Evolutionary conservation across 2,329 filamentous ascomycete species (phyloP).

Genomic region (Penicillium digitatum): DNA sequence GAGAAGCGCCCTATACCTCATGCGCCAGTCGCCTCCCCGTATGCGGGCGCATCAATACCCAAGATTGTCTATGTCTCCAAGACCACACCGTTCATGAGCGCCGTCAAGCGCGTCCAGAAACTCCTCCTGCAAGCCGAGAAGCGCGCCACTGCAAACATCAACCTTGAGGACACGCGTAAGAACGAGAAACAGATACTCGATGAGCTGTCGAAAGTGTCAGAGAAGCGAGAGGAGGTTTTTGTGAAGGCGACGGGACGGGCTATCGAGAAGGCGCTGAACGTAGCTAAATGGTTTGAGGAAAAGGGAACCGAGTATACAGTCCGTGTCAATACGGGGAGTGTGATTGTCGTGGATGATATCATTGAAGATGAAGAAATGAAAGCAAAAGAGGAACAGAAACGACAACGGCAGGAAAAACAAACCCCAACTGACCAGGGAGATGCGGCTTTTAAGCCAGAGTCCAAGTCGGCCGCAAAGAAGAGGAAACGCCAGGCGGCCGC

Average conservation of each 20-base stretch:
- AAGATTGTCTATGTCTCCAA: constrained; percentile 57
- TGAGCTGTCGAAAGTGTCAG: constrained; percentile 31
- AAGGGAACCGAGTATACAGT: constrained; percentile 50
- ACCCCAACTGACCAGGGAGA: constrained; percentile 12
- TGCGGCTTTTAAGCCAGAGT: constrained; percentile 5
- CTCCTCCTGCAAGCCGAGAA: constrained; percentile 52
- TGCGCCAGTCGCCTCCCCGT: constrained; percentile 52
- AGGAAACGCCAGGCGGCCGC: constrained; percentile 25
- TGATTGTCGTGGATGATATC: constrained; percentile 59
- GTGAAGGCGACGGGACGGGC: constrained; percentile 59
- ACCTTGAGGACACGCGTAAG: constrained; percentile 31
- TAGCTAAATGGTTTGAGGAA: constrained; percentile 56
- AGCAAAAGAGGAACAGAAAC: constrained; percentile 25
- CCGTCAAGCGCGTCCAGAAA: constrained; percentile 57
- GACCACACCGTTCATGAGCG: constrained; percentile 55
- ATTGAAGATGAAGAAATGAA: constrained; percentile 39
- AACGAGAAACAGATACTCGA: constrained; percentile 32
- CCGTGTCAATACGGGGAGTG: constrained; percentile 53
- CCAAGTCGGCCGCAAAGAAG: constrained; percentile 27
- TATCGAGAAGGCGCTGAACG: constrained; percentile 53
- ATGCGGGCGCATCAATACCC: constrained; percentile 45
- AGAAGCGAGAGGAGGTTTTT: constrained; percentile 50
- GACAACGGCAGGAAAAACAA: constrained; percentile 16
- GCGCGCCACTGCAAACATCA: constrained; percentile 46
- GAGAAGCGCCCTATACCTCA: constrained; percentile 58